These are phyloP conservation scores for Naganishia friedmannii DNA, from an alignment of 768 basidiomycete species.

Conservation along the genomic window DNA sequence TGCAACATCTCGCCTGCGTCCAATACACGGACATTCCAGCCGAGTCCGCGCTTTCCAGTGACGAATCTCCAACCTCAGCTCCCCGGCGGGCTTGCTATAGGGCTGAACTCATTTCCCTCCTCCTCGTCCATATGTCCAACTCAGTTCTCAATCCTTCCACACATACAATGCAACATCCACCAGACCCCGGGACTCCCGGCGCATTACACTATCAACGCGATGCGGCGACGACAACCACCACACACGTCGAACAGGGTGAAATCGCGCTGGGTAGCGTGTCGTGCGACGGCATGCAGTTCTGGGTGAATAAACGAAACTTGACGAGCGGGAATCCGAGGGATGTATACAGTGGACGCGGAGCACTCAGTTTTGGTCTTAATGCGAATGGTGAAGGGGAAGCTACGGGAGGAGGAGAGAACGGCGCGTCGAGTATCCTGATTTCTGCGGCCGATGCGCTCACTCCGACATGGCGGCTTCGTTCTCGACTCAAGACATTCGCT, in stretches of 20 bases:
- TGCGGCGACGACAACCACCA: not conserved
- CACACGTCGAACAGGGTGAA: conserved; percentile 6
- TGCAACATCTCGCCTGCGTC: not conserved
- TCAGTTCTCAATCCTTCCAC: too few relatives aligned
- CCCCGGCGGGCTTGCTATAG: not conserved
- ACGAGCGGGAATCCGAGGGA: conserved; percentile 83
- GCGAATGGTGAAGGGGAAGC: not conserved
- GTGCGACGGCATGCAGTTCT: conserved; percentile 42
- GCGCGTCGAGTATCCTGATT: conserved; percentile 47
- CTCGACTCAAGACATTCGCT: conserved; percentile 85
- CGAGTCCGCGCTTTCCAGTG: not conserved
- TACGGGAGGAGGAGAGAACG: not conserved
- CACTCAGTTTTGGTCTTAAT: conserved; percentile 27
- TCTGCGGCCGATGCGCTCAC: conserved; percentile 22
- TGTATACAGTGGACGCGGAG: conserved; percentile 35
- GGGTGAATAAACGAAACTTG: conserved; percentile 70
- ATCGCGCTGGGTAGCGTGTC: not conserved
- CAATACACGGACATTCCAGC: not conserved
- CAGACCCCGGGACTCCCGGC: conserved; percentile 1
- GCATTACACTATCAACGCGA: conserved; percentile 19
- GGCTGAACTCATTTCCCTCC: not conserved
- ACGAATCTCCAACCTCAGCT: not conserved
- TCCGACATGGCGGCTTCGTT: conserved; percentile 77
- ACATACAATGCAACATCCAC: not conserved
- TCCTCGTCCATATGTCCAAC: not conserved